Evolutionary conservation across 2,329 filamentous ascomycete genomes (phyloP), one percentile per base, ranked within the genome.

Genomic region (Aspergillus vadensis): DNA sequence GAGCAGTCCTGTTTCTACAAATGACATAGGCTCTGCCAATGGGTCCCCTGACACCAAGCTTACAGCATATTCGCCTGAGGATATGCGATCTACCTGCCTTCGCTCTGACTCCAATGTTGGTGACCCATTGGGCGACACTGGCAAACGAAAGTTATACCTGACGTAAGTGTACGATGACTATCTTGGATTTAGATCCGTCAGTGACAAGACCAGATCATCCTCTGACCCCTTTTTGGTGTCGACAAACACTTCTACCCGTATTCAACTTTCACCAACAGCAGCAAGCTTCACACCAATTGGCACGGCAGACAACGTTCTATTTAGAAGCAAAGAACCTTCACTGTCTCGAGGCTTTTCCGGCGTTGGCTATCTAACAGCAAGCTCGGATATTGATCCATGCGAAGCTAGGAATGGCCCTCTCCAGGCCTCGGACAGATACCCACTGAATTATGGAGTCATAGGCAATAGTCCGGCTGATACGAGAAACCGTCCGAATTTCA

Each of bases 41-140:
- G 84, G 82, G 15, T 90, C 88, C 5, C 88, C 88, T 0, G 86
- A 88, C 60, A 89, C 87, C 7, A 84, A 83, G 53, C 65, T 88
- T 44, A 88, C 87, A 5, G 77, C 83, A 5, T 89, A 89, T 70
- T 90, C 87, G 4, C 86, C 87, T 0, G 83, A 86, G 15, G 85
- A 86, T 43, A 74, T 74, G 55, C 81, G 81, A 14, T 74, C 76
- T 39, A 82, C 81, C 65, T 64, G 64, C 23, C 66, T 66, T 36
- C 32, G 32, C 41, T 63, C 66, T 48, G 62, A 67, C 14, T 59
- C 66, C 47, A 63, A 54, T 48, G 49, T 64, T 50, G 59, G 60
- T 53, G 63, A 59, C 9, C 38, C 62, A 38, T 53, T 66, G 47
- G 60, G 53, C 36, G 65, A 69, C 17, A 27, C 55, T 50, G 64